Evolutionary conservation across 192 early-diverging fungal species (phyloP).

Genomic region (Pilaira anomala): DNA sequence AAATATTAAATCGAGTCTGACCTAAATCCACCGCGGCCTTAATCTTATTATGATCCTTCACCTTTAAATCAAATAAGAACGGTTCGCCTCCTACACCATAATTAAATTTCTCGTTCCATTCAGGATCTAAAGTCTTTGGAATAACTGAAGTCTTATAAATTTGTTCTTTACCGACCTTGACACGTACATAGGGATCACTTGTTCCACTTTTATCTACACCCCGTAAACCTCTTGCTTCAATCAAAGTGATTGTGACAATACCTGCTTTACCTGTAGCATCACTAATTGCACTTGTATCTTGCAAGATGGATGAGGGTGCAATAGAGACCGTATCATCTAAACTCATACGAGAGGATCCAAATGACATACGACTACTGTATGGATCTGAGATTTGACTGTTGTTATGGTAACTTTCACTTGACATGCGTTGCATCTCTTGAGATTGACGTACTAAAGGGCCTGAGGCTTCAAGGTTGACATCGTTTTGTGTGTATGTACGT

Average conservation of each 20-base stretch:
- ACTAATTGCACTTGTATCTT: not conserved
- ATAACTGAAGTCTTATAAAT: slow-evolving; percentile 27
- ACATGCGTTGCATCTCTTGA: too few species aligned
- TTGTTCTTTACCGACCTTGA: slow-evolving; percentile 12
- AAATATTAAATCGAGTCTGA: slow-evolving; percentile 22
- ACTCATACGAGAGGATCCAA: not conserved
- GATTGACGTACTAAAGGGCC: slow-evolving; percentile 2
- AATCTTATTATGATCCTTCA: slow-evolving; percentile 27
- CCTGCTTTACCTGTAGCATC: slow-evolving; percentile 20
- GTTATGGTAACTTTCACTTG: too few species aligned
- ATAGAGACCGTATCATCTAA: slow-evolving; percentile 9
- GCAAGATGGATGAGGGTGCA: not conserved
- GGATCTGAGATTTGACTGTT: too few species aligned
- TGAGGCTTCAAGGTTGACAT: slow-evolving; percentile 4
- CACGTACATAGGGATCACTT: slow-evolving; percentile 24
- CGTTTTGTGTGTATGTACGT: not conserved
- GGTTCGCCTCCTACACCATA: slow-evolving; percentile 1
- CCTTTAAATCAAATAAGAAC: slow-evolving; percentile 27
- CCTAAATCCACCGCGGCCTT: slow-evolving; percentile 15
- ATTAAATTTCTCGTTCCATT: slow-evolving; percentile 28
- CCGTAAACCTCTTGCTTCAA: slow-evolving; percentile 49
- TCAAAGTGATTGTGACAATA: slow-evolving; percentile 35
- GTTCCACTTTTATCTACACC: slow-evolving; percentile 47
- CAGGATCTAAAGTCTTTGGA: slow-evolving; percentile 28
- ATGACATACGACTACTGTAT: too few species aligned